These are phyloP conservation scores for Colletotrichum cuscutae DNA, from an alignment of 2,329 filamentous ascomycete species.

Conservation along the genomic window DNA sequence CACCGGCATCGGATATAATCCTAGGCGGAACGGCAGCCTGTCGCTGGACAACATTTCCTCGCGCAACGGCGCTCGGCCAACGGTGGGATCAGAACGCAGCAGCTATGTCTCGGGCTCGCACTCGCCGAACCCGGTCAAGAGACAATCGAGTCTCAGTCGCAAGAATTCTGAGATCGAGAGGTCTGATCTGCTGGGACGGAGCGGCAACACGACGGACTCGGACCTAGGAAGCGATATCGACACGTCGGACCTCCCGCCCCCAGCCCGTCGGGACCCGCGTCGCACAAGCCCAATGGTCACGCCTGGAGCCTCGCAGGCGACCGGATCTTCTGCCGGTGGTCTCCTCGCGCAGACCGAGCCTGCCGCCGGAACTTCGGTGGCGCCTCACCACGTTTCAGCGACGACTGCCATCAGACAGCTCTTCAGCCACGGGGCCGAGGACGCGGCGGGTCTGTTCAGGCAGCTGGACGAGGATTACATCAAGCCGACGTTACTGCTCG, in stretches of 20 bases:
- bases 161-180: conserved; percentile 64
- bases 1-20: conserved; percentile 80
- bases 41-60: conserved; percentile 62
- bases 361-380: conserved; percentile 27
- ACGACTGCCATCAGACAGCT: conserved; percentile 83
- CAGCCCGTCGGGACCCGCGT: conserved; percentile 58
- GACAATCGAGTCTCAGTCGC: conserved; percentile 61
- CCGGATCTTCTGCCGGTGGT: conserved; percentile 25
- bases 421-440: conserved; percentile 75
- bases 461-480: conserved; percentile 97
- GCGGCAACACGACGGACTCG: conserved; percentile 61
- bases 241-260: conserved; percentile 73
- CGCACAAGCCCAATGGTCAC: conserved; percentile 51
- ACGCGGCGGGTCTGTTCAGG: conserved; percentile 89
- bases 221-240: conserved; percentile 74
- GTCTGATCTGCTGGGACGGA: conserved; percentile 64
- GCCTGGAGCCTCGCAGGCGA: conserved; percentile 26
- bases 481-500: conserved; percentile 88
- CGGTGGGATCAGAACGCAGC: conserved; percentile 39
- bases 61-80: conserved; percentile 32
- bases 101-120: conserved; percentile 65
- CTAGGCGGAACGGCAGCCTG: conserved; percentile 72
- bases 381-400: conserved; percentile 68
- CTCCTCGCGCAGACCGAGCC: conserved; percentile 36
- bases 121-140: conserved; percentile 56